Percentiles rank a stretch among this genome's conserved stretches.
phyloP scores from a whole-genome alignment of 345 rosid species.

The Erucastrum elatum region DNA sequence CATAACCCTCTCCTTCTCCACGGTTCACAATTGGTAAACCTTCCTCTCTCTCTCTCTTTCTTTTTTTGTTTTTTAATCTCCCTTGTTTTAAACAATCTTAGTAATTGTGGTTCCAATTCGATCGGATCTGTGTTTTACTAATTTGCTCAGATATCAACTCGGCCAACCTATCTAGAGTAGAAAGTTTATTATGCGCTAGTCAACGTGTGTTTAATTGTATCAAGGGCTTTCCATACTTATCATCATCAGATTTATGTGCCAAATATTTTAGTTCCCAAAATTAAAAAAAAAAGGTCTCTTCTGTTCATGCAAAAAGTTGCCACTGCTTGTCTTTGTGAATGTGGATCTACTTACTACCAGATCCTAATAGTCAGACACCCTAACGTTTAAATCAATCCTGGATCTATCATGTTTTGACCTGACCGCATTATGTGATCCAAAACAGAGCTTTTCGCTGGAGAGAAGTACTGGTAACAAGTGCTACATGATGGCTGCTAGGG shows the following conservation, averaged over 20 bases:
- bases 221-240: not conserved
- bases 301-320: not conserved
- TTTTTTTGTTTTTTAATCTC: not conserved
- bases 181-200: not conserved
- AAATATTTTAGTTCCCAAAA: not conserved
- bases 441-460: conserved; percentile 67
- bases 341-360: not conserved
- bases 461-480: conserved; percentile 57
- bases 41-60: not conserved
- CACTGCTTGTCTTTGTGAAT: not conserved
- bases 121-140: not conserved
- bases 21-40: conserved; percentile 43
- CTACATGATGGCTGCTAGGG: conserved; percentile 62
- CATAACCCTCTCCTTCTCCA: conserved; percentile 46
- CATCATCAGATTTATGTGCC: not conserved
- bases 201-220: not conserved
- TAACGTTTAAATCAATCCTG: not conserved
- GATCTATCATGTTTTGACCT: not conserved
- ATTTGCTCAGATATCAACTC: not conserved
- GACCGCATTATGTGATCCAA: not conserved
- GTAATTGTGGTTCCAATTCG: not conserved
- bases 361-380: not conserved
- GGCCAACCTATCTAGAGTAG: not conserved
- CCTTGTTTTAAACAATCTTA: not conserved
- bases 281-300: not conserved